Conservation (phyloP, 768 basidiomycete genomes). For the Boletellus ananas region DNA sequence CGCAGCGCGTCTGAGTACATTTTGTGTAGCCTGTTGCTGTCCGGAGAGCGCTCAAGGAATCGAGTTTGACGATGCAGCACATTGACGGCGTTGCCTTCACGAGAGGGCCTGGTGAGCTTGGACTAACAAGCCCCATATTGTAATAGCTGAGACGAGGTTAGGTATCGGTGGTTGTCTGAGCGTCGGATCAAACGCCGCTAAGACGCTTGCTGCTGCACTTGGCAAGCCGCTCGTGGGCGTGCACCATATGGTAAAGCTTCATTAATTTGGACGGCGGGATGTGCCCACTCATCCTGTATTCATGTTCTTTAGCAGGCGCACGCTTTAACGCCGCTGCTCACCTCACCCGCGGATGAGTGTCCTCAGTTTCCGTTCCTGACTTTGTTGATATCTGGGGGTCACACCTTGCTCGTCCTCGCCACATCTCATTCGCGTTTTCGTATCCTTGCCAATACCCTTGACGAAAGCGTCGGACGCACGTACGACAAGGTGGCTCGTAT, state of each 20-base stretch:
- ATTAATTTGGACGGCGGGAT: not conserved
- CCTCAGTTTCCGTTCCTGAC: constrained; percentile 84
- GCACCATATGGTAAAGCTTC: constrained; percentile 81
- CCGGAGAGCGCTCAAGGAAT: constrained; percentile 59
- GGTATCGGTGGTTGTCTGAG: constrained; percentile 80
- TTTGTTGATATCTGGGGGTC: constrained; percentile 89
- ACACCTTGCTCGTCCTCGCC: constrained; percentile 83
- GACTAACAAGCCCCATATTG: not conserved
- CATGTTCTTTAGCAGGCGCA: constrained; percentile 74
- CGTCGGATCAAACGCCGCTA: constrained; percentile 79
- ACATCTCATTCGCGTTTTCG: constrained; percentile 53
- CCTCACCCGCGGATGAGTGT: constrained; percentile 39
- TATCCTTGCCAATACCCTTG: constrained; percentile 69
- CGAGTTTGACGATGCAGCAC: constrained; percentile 52
- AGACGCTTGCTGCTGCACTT: constrained; percentile 72
- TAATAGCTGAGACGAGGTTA: constrained; percentile 20
- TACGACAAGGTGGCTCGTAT: constrained; percentile 82
- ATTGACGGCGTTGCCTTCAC: constrained; percentile 91
- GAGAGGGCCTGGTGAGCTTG: constrained; percentile 66
- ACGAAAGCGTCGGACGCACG: constrained; percentile 72
- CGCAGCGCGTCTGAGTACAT: not conserved
- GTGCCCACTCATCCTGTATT: not conserved
- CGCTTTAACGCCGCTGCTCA: constrained; percentile 76
- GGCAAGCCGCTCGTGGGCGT: constrained; percentile 84
- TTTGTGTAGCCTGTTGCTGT: constrained; percentile 67